phyloP scores from a whole-genome alignment of 331 rosid species.

The Cydonia oblonga region DNA sequence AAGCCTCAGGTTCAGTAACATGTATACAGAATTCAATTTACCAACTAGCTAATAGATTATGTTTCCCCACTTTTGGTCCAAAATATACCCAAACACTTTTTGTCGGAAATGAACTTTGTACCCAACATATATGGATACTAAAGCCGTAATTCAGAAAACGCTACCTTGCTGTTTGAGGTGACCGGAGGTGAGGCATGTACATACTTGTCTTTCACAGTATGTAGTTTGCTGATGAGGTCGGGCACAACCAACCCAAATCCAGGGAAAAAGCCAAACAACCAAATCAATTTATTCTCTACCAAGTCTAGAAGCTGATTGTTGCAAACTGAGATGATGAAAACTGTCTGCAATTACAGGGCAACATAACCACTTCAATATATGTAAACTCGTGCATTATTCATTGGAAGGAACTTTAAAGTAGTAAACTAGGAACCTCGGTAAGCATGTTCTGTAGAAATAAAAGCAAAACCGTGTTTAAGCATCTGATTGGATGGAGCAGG shows the following conservation, averaged over 20 bases:
- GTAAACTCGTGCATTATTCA: not conserved
- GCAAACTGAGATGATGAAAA: slow-evolving; percentile 80
- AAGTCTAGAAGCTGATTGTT: slow-evolving; percentile 78
- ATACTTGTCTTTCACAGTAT: slow-evolving; percentile 51
- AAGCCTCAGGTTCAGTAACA: not conserved
- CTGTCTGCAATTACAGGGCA: slow-evolving; percentile 35
- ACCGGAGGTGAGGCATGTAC: slow-evolving; percentile 37
- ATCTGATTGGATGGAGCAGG: not conserved
- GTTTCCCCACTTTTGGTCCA: not conserved
- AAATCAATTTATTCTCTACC: slow-evolving; percentile 64
- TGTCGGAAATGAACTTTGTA: not conserved
- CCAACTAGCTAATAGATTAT: not conserved
- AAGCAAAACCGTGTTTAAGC: not conserved
- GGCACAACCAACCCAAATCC: slow-evolving; percentile 48
- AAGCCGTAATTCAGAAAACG: not conserved
- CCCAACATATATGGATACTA: not conserved
- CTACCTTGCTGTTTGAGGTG: slow-evolving; percentile 43
- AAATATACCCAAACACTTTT: no score
- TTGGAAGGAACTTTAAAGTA: not conserved
- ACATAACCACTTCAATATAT: not conserved
- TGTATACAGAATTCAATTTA: not conserved
- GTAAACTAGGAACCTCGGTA: not conserved
- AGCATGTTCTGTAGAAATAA: not conserved
- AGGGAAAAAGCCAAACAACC: slow-evolving; percentile 62
- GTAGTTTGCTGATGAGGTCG: slow-evolving; percentile 35